A percentile compares a stretch with the other conserved stretches of the same genome.
These are phyloP conservation scores for Polytolypa hystricis DNA, from an alignment of 2,329 filamentous ascomycete species.

Conservation along the genomic window DNA sequence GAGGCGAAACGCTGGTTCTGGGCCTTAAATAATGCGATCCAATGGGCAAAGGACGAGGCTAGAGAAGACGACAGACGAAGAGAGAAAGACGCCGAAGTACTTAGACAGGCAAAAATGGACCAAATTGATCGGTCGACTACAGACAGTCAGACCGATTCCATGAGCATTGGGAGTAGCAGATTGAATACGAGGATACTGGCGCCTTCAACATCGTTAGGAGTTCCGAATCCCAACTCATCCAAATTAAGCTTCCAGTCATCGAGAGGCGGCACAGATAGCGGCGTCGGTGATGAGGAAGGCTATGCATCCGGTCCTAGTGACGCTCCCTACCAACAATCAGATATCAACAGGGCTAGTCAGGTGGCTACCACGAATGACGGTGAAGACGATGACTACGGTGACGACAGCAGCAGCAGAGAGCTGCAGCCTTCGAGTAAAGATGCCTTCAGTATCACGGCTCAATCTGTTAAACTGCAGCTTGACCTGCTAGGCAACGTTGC, in stretches of 20 bases:
- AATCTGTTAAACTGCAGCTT: slow-evolving; percentile 85
- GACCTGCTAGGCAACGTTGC: slow-evolving; percentile 83
- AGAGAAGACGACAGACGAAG: slow-evolving; percentile 75
- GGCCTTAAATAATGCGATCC: slow-evolving; percentile 96
- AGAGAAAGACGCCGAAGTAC: slow-evolving; percentile 60
- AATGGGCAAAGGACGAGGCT: slow-evolving; percentile 95
- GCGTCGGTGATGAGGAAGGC: slow-evolving; percentile 42
- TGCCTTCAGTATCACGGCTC: slow-evolving; percentile 91
- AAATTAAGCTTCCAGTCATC: slow-evolving; percentile 40
- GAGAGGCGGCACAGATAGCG: slow-evolving; percentile 37
- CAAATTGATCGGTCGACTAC: slow-evolving; percentile 46
- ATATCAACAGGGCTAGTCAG: slow-evolving; percentile 37
- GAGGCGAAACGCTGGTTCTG: slow-evolving; percentile 99
- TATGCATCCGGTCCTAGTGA: slow-evolving; percentile 46
- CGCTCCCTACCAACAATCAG: slow-evolving; percentile 40
- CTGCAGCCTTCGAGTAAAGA: slow-evolving; percentile 66
- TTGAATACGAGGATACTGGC: slow-evolving; percentile 28
- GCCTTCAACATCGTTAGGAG: slow-evolving; percentile 23
- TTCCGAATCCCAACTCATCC: slow-evolving; percentile 30
- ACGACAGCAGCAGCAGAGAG: slow-evolving; percentile 70
- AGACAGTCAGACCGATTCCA: slow-evolving; percentile 32
- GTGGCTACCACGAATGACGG: slow-evolving; percentile 45
- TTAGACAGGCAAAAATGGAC: slow-evolving; percentile 71
- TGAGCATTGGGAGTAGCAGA: slow-evolving; percentile 19
- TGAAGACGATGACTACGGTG: slow-evolving; percentile 65